These are phyloP conservation scores for Heliamphora pulchella DNA, from an alignment of 179 eudicot species.

Conservation along the genomic window DNA sequence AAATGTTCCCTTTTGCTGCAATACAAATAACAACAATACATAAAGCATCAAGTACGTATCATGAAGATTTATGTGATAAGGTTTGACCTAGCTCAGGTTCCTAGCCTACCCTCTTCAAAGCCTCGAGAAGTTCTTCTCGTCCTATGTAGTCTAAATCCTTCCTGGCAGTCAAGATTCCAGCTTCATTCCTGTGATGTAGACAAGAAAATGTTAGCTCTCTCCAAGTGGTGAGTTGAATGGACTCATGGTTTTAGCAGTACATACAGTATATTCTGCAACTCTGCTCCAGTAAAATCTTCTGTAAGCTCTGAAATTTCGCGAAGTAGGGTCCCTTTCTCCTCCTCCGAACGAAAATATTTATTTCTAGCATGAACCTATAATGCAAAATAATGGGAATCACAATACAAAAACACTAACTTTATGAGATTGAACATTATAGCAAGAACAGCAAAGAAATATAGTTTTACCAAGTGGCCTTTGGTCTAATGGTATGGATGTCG, in stretches of 20 bases:
- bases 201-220: constrained; percentile 21
- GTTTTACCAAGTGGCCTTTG: too few species aligned
- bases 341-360: constrained; percentile 75
- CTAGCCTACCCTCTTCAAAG: constrained; percentile 59
- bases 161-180: constrained; percentile 90
- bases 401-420: not conserved
- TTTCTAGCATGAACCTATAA: constrained; percentile 75
- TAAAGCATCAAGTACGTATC: not conserved
- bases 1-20: constrained; percentile 87
- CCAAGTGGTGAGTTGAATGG: not conserved
- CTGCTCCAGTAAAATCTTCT: constrained; percentile 92
- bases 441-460: not conserved
- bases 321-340: constrained; percentile 63
- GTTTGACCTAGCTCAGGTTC: not conserved
- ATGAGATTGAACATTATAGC: not conserved
- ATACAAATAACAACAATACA: not conserved
- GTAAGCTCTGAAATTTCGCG: constrained; percentile 67
- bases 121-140: constrained; percentile 75
- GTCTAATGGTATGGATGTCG: too few species aligned
- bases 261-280: constrained; percentile 77
- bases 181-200: constrained; percentile 58
- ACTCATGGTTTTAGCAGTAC: not conserved
- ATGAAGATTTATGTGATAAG: not conserved
- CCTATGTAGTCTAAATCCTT: constrained; percentile 79
- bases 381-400: constrained; percentile 5